A percentile compares a stretch with the other conserved stretches of the same genome.
Evolutionary conservation across 2,329 filamentous ascomycete genomes (phyloP).

Genomic region (Fusarium agapanthi): DNA sequence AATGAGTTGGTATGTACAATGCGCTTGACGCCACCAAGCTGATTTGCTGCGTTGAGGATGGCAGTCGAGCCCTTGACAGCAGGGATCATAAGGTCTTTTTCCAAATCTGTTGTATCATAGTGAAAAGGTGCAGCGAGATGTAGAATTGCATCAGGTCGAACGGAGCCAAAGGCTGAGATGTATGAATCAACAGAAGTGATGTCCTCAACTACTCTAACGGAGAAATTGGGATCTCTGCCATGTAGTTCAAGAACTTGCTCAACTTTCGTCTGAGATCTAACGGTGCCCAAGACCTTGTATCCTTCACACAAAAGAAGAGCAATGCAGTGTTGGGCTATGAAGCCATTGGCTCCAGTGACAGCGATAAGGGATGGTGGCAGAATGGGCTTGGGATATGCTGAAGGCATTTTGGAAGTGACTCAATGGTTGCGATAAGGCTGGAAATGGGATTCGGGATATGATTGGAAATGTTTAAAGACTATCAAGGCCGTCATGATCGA

Average conservation of each 20-base stretch:
- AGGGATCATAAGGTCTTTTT: constrained; percentile 4
- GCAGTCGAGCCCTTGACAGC: constrained; percentile 2
- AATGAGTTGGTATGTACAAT: constrained; percentile 11
- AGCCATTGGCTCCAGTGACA: constrained; percentile 5
- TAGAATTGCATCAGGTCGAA: background rate
- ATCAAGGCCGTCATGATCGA: background rate
- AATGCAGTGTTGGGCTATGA: constrained; percentile 9
- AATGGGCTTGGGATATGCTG: background rate
- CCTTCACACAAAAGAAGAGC: background rate
- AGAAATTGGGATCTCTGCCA: background rate
- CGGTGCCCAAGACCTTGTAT: background rate
- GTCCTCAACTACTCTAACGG: background rate
- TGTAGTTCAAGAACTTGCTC: constrained; percentile 1
- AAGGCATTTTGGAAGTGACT: background rate
- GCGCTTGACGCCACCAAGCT: background rate
- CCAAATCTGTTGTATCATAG: background rate
- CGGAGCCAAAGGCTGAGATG: background rate
- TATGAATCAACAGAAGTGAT: background rate
- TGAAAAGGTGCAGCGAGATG: constrained; percentile 4
- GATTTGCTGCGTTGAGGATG: background rate
- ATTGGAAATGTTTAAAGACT: background rate
- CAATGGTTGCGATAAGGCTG: background rate
- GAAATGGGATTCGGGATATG: background rate
- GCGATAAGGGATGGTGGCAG: background rate
- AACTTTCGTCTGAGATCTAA: background rate